Base-by-base conservation (phyloP, 306 rosid species). In the Myrica gale region DNA sequence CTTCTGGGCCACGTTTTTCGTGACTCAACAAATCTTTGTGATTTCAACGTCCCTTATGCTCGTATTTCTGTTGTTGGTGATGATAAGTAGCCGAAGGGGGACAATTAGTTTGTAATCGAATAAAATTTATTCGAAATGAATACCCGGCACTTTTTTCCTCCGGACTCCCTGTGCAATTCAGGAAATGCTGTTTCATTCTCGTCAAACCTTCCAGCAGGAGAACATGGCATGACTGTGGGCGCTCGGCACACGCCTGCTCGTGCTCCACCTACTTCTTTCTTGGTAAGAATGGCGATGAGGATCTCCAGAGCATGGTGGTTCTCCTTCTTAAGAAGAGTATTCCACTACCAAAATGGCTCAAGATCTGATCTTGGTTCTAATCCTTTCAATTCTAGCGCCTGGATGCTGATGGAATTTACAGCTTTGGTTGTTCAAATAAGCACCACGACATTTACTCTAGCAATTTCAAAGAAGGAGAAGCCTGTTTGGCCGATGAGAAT, bases 401-500 rank as follows among this genome's bases (percentile, higher is more conserved):
- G 99, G 99, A 92, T 95, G 97, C 79, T 79, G 79, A 48, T 90
- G 71, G 97, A 95, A 79, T 82, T 92, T 23, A 80, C 78, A 53
- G 93, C 92, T 76, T 78, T 90, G 87, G 61, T 92, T 56, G 77
- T 89, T 10, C 99, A 95, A 78, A 81, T 95, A 78, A 77, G 82
- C 26, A 67, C 88, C 81, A 72, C 88, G 13, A 85, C 92, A 4
- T 79, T 85, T 68, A 87, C 80, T 77, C 75, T 95, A 80, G 83
- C 86, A 43, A 78, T 88, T 81, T 92, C 99, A 0, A 83, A 88
- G 84, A 85, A 26, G 70, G 97, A 95, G 83, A 92, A 69, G 77
- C 99, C 99, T 45, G 77, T 95, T 88, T 92, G 97, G 99, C 99
- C 99, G 53, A 90, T 95, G 97, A 95, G 99, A 84, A 62, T 90